These are phyloP conservation scores for Galeopsis tetrahit DNA, from an alignment of 257 asterid genomes.

Conservation along the genomic window DNA sequence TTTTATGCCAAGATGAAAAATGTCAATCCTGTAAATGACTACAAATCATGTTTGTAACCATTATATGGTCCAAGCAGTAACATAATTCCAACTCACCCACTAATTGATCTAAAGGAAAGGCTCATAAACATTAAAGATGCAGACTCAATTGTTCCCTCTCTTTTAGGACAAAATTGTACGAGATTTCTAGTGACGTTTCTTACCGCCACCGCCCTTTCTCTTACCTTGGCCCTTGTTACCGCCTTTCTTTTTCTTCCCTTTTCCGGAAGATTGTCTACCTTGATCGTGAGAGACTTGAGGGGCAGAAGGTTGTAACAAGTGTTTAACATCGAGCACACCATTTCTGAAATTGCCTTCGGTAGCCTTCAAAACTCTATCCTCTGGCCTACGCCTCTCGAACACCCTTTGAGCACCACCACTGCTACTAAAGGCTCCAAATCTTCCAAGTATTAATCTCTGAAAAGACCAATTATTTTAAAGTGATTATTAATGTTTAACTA, in stretches of 20 bases:
- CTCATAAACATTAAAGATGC: background rate
- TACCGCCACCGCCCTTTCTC: constrained; percentile 63
- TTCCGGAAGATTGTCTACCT: constrained; percentile 31
- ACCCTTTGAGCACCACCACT: constrained; percentile 45
- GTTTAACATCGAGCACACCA: constrained; percentile 82
- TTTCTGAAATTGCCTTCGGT: constrained; percentile 75
- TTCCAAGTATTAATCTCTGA: constrained; percentile 69
- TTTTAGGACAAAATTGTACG: background rate
- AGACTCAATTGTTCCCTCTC: background rate
- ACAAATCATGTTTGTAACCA: background rate
- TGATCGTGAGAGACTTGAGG: constrained; percentile 44
- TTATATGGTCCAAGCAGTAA: background rate
- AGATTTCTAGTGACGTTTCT: constrained; percentile 50
- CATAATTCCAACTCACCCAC: background rate
- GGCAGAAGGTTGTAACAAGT: constrained; percentile 54
- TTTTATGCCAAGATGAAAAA: background rate
- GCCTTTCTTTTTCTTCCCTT: constrained; percentile 61
- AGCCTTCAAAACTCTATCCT: constrained; percentile 69
- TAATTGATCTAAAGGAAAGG: background rate
- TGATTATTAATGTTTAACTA: constrained; percentile 10
- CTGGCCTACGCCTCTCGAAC: constrained; percentile 59
- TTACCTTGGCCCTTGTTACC: constrained; percentile 61
- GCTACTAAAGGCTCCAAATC: constrained; percentile 55
- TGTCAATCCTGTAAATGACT: no score
- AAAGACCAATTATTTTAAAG: constrained; percentile 11